phyloP scores from a whole-genome alignment of 2,329 filamentous ascomycete species.

The Magnaporthales sp. region DNA sequence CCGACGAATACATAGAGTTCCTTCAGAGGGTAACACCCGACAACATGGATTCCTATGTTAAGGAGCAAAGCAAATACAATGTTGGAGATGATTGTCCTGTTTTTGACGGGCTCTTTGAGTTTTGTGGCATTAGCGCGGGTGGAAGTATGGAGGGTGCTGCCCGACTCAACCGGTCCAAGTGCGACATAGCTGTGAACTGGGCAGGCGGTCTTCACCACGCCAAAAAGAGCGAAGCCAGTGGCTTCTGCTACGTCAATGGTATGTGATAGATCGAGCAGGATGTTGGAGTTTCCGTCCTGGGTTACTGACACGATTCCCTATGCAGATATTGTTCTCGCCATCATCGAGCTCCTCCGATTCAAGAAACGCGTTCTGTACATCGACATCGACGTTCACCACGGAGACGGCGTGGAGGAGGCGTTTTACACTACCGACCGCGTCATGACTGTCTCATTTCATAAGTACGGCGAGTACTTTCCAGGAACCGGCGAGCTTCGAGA shows the following conservation, averaged over 20 bases:
- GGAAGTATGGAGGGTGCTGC: constrained; percentile 90
- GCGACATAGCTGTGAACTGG: constrained; percentile 98
- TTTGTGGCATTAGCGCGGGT: constrained; percentile 89
- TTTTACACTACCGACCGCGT: constrained; percentile 80
- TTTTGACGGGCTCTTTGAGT: constrained; percentile 95
- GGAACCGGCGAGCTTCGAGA: constrained; percentile 83
- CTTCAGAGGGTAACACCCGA: constrained; percentile 92
- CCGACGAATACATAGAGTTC: constrained; percentile 92
- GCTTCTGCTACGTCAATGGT: constrained; percentile 98
- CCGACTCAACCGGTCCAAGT: constrained; percentile 81
- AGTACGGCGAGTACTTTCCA: constrained; percentile 94
- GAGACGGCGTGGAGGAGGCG: constrained; percentile 77
- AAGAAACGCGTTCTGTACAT: constrained; percentile 96
- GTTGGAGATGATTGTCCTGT: constrained; percentile 96
- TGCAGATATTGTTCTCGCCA: constrained; percentile 84
- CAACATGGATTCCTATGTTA: constrained; percentile 90
- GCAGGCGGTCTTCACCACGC: constrained; percentile 94
- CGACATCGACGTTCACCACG: constrained; percentile 82
- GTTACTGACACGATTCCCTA: constrained; percentile 28
- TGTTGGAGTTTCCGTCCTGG: no score
- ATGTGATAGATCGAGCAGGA: no score
- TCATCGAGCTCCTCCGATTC: constrained; percentile 82
- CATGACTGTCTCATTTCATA: constrained; percentile 90
- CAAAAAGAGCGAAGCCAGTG: constrained; percentile 91
- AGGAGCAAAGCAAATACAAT: constrained; percentile 89